Evolutionary conservation across 495 filamentous ascomycete species (phyloP), one percentile per base, ranked within the genome.

Genomic region (Xylona heveae): DNA sequence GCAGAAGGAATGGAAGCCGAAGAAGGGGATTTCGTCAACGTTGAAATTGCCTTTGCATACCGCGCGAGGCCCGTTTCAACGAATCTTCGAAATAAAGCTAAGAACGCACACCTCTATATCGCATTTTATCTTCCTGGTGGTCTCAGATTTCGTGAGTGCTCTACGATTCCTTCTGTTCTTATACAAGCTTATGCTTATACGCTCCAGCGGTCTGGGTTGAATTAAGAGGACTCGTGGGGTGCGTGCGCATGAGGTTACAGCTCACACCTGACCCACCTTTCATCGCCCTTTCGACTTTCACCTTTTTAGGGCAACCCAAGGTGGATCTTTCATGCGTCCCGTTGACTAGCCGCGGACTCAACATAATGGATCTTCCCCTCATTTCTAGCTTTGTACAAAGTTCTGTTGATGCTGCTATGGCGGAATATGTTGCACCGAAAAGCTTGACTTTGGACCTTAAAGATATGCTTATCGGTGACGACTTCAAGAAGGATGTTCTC

Each of bases 271-370:
- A 79, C 41, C 74, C 74, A 3, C 74, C 74, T 0, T 79, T 79
- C 50, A 63, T 78, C 46, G 57, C 65, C 24, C 55, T 79, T 5
- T 72, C 64, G 40, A 79, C 74, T 0, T 42, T 79, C 30, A 77
- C 72, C 1, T 68, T 79, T 39, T 63, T 79, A n/a, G 74, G 74
- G n/a, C 74, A 79, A 45, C 75, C 75, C 0, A 64, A 66, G 41
- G 74, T 70, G n/a, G 64, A 71, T 33, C 45, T 81, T 2, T 66
- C 68, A 0, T 78, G 74, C 38, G 57, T 67, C 8, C 74, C 75
- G 3, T 54, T 80, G 19, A 65, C 62, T 14, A 72, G 71, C 42
- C 61, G 66, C 29, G 66, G 61, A 18, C 55, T 73, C 14, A 77
- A 78, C 42, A 53, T 80, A 17, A 78, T 78, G 59, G 63, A 79